These are phyloP conservation scores for Citrullus amarus DNA, from an alignment of 306 rosid genomes.

Conservation along the genomic window DNA sequence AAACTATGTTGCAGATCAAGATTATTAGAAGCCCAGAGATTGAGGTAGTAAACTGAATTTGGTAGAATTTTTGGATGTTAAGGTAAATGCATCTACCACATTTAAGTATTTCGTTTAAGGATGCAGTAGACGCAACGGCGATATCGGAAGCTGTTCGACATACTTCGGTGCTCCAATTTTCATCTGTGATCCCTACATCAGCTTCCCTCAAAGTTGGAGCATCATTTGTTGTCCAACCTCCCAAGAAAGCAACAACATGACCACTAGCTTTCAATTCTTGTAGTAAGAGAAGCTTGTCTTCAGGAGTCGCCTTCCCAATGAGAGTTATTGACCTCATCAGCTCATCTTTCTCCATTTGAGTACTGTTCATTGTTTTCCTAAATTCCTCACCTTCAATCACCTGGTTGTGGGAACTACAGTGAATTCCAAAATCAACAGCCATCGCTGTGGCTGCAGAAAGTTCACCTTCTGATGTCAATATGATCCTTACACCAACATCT, in stretches of 20 bases:
- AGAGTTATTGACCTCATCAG: conserved; percentile 15
- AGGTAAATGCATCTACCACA: conserved; percentile 26
- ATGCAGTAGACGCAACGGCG: neutral
- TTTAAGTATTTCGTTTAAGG: conserved; percentile 13
- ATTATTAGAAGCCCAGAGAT: conserved; percentile 31
- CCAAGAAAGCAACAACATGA: conserved; percentile 39
- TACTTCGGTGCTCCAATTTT: conserved; percentile 1
- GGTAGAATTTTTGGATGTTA: conserved; percentile 48
- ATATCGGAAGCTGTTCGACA: conserved; percentile 21
- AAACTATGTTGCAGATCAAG: conserved; percentile 21
- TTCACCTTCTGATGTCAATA: conserved; percentile 46
- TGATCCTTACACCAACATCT: conserved; percentile 18
- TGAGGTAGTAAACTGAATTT: conserved; percentile 33
- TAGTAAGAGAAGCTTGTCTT: conserved; percentile 36
- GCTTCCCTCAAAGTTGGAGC: conserved; percentile 29
- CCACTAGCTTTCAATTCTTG: conserved; percentile 19
- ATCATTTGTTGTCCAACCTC: conserved; percentile 22
- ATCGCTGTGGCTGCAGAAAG: conserved; percentile 11
- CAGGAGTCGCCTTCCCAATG: conserved; percentile 28
- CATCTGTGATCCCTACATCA: conserved; percentile 30
- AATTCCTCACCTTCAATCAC: conserved; percentile 20
- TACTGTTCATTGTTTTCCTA: neutral
- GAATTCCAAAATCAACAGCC: conserved; percentile 33
- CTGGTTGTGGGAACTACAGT: neutral
- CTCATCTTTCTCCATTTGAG: conserved; percentile 1